Evolutionary conservation across 257 asterid species (phyloP), one percentile per base, ranked within the genome.

Genomic region (Avicennia marina): DNA sequence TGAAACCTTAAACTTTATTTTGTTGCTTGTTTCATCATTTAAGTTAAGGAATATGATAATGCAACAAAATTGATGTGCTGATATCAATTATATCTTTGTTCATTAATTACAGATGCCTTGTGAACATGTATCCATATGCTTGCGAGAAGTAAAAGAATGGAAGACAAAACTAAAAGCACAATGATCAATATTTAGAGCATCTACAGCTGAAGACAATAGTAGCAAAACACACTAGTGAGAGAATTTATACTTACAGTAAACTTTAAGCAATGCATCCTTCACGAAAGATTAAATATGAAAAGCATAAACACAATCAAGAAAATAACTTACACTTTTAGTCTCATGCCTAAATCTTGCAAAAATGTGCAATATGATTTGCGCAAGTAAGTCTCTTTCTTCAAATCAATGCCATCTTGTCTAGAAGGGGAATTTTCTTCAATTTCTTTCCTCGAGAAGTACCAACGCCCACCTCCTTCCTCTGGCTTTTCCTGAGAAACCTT

Each of bases 381-480:
- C 27, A 80, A 53, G 57, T 80, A 80, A 34, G 81, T 65, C 64
- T 80, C 87, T 69, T 80, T 77, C 81, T 80, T 80, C 70, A 80
- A 71, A 77, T 80, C 87, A 47, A 80, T 71, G 44, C 87, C 84
- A 56, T 74, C 83, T 31, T 36, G 67, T 68, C 87, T 72, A 3
- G 87, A 80, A 24, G 87, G 79, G 32, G 87, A 80, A 61, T 74
- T 69, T 67, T 80, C 83, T 72, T 76, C 87, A 56, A 80, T 76
- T 69, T 80, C 87, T 65, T 66, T 74, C 77, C 87, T 69, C 25
- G 74, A 71, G 58, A 77, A 70, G 54, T 80, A 80, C 87, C 84
- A 77, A 34, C 75, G 68, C 15, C 81, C 76, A 38, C 77, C 85
- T 61, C 70, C 70, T 58, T 75, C 85, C 31, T 72, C 78, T 64